Percentiles rank a stretch among this genome's conserved stretches.
phyloP scores from a whole-genome alignment of 139 green algal species.

The Volvox reticuliferus region DNA sequence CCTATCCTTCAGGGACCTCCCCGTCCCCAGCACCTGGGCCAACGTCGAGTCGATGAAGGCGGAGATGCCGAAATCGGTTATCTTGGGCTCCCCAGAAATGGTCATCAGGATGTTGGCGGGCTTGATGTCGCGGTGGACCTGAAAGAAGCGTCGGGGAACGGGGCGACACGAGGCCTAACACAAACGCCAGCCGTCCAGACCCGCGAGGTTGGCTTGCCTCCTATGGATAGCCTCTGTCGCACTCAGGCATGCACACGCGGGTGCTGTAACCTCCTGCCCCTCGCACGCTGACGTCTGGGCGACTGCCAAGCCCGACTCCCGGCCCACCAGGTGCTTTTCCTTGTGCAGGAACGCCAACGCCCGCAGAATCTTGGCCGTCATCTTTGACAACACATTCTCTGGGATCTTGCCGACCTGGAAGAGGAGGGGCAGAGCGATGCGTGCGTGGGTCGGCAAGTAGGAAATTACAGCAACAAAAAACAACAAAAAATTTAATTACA shows the following conservation, averaged over 20 bases:
- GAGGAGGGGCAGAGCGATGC: neutral
- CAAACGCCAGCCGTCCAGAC: too few relatives aligned
- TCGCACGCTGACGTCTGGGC: neutral
- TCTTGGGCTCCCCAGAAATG: slow-evolving; percentile 85
- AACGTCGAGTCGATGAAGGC: slow-evolving; percentile 86
- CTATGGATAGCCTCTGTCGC: neutral
- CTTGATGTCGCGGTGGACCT: slow-evolving; percentile 96
- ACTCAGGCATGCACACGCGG: neutral
- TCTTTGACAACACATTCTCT: slow-evolving; percentile 85
- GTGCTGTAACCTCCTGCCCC: neutral
- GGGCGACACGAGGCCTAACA: neutral
- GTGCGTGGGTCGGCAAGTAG: neutral
- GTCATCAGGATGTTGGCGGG: slow-evolving; percentile 92
- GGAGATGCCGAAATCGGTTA: slow-evolving; percentile 97
- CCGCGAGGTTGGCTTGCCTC: too few relatives aligned
- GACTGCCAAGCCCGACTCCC: neutral
- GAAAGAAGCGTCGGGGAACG: neutral
- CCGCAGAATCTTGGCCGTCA: slow-evolving; percentile 77
- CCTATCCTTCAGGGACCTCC: too few relatives aligned
- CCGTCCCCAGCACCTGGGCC: slow-evolving; percentile 62
- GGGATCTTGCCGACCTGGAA: slow-evolving; percentile 75
- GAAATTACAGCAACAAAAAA: too few relatives aligned
- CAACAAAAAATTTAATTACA: too few relatives aligned
- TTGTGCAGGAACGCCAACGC: slow-evolving; percentile 90
- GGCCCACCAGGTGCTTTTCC: slow-evolving; percentile 64